phyloP scores from a whole-genome alignment of 139 green algal species.

The Spirogloea muscicola region DNA sequence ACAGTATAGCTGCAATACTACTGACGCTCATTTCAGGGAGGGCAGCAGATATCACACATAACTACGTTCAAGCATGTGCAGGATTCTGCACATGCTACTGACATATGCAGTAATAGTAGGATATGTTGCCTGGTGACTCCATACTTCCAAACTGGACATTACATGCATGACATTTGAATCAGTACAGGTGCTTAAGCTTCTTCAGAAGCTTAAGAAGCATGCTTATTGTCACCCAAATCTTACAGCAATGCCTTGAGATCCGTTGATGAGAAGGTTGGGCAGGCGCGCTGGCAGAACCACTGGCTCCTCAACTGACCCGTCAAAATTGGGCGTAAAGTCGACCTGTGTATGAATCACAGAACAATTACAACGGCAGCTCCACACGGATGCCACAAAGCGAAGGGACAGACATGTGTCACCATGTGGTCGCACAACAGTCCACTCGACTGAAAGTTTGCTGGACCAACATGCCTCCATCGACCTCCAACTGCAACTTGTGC shows the following conservation, averaged over 20 bases:
- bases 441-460: not conserved
- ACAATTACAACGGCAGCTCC: not conserved
- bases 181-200: not conserved
- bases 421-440: not conserved
- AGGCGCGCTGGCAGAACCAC: constrained; percentile 82
- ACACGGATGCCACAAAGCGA: not conserved
- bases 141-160: not conserved
- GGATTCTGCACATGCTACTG: too few relatives aligned
- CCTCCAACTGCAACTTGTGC: not conserved
- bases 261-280: constrained; percentile 92
- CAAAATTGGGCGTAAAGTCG: constrained; percentile 47
- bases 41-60: too few relatives aligned
- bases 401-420: not conserved
- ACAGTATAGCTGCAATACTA: not conserved
- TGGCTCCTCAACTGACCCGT: constrained; percentile 70
- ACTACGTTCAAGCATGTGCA: too few relatives aligned
- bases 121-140: too few relatives aligned
- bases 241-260: constrained; percentile 83
- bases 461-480: not conserved
- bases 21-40: not conserved
- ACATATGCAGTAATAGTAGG: too few relatives aligned
- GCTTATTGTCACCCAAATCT: not conserved
- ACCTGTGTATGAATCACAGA: constrained; percentile 7
- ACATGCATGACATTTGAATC: not conserved
- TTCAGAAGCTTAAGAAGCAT: not conserved